A percentile compares a stretch with the other conserved stretches of the same genome.
Evolutionary conservation across 1,139 yeast genomes (phyloP).

Genomic region (Wickerhamomyces sp.): DNA sequence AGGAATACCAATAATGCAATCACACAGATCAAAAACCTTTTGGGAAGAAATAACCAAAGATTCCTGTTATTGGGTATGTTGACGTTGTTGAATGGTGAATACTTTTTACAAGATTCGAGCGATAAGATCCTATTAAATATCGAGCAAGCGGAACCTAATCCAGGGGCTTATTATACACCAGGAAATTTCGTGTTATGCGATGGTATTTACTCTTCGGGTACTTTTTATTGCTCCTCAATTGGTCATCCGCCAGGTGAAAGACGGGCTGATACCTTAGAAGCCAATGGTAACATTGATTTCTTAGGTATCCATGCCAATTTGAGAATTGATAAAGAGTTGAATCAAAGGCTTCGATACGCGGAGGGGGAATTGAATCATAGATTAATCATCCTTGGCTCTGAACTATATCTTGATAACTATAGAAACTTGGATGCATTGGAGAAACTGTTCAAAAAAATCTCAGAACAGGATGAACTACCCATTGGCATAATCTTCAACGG

Average conservation of each 20-base stretch:
- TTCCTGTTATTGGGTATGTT: constrained; percentile 79
- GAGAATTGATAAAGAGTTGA: constrained; percentile 56
- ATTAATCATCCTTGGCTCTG: constrained; percentile 67
- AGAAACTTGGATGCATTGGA: constrained; percentile 55
- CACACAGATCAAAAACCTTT: constrained; percentile 72
- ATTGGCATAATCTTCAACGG: constrained; percentile 59
- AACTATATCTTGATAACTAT: constrained; percentile 59
- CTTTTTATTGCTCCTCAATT: constrained; percentile 69
- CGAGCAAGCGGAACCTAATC: constrained; percentile 57
- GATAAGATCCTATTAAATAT: constrained; percentile 66
- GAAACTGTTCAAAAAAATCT: constrained; percentile 48
- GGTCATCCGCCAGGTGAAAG: constrained; percentile 89
- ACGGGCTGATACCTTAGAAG: constrained; percentile 58
- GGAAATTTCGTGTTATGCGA: constrained; percentile 82
- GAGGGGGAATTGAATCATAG: constrained; percentile 60
- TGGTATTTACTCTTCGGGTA: constrained; percentile 70
- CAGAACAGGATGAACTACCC: constrained; percentile 44
- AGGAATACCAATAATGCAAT: constrained; percentile 42
- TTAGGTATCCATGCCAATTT: constrained; percentile 56
- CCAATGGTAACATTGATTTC: constrained; percentile 76
- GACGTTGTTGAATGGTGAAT: constrained; percentile 59
- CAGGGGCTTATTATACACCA: constrained; percentile 65
- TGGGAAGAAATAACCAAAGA: constrained; percentile 76
- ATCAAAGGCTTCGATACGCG: constrained; percentile 45
- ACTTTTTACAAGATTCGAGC: constrained; percentile 75